Evolutionary conservation across 345 rosid genomes (phyloP), one percentile per base, ranked within the genome.

Genomic region (Mangifera indica): DNA sequence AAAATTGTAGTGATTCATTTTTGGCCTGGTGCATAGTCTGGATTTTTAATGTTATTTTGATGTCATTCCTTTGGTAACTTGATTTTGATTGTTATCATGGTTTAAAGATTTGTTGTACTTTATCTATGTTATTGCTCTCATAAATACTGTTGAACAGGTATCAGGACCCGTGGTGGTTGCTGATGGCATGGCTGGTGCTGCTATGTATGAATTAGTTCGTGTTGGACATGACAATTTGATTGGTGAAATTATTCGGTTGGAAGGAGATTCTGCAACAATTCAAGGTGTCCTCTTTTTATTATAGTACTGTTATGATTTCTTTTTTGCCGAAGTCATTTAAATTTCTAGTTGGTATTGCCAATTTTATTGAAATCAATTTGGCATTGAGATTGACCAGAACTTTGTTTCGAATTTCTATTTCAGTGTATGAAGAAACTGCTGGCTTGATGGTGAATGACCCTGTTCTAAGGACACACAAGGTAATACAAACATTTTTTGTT

Each of bases 171-270:
- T 96, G 34, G 98, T 96, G 63, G 84, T 96, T 62, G 99, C 99
- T 1, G 99, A 96, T 84, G 99, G 99, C 77, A 96, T 96, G 99
- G 96, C 88, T 22, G 99, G 99, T 68, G 99, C 99, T 72, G 99
- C 99, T 63, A 96, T 96, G 99, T 93, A 96, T 70, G 99, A 96
- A 80, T 83, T 96, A 55, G 99, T 96, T 68, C 99, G 99, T 74
- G 99, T 96, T 32, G 99, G 99, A 2, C 88, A 96, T 82, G 98
- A 96, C 83, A 89, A 91, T 29, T 80, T 93, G 73, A 96, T 96
- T 34, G 99, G 99, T 70, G 99, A 96, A 82, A 96, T 96, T 74
- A 96, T 96, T 62, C 88, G 99, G 60, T 82, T 96, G 81, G 99
- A 96, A 86, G 99, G 99, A 84, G 87, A 96, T 81, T 96, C 99